These are phyloP conservation scores for Trifolium pratense DNA, from an alignment of 306 rosid genomes.

Conservation along the genomic window DNA sequence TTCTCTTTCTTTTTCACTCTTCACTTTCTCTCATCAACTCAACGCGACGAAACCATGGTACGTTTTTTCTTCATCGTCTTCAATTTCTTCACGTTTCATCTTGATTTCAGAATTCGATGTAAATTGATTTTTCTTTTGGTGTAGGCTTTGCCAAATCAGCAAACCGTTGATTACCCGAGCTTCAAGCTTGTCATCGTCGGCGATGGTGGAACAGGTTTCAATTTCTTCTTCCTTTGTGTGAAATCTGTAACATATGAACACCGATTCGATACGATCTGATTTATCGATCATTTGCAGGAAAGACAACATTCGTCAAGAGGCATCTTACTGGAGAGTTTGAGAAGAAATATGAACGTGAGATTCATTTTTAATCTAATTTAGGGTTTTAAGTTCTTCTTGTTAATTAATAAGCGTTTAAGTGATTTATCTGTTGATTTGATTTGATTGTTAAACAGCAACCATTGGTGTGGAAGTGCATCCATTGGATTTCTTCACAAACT, in stretches of 20 bases:
- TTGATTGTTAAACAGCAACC: constrained; percentile 50
- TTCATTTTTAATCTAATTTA: background rate
- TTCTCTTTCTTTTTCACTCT: background rate
- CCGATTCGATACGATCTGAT: background rate
- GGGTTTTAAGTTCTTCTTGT: too few relatives aligned
- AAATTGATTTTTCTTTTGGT: background rate
- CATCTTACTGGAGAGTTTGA: constrained; percentile 80
- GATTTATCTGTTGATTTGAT: background rate
- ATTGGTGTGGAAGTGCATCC: constrained; percentile 87
- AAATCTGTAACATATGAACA: background rate
- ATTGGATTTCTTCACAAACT: constrained; percentile 73
- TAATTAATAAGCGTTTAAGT: background rate
- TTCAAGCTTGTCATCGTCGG: constrained; percentile 88
- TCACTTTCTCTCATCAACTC: too few relatives aligned
- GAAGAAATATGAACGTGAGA: constrained; percentile 77
- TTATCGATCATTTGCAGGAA: constrained; percentile 50
- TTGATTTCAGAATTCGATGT: background rate
- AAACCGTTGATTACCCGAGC: constrained; percentile 78
- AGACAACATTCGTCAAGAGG: constrained; percentile 74
- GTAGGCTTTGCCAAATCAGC: constrained; percentile 82
- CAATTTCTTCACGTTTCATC: background rate
- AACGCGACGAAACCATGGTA: background rate
- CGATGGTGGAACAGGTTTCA: constrained; percentile 81
- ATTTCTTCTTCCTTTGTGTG: background rate
- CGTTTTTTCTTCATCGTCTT: background rate